Evolutionary conservation across 2,329 filamentous ascomycete species (phyloP).

Genomic region (Parastagonospora avenae): DNA sequence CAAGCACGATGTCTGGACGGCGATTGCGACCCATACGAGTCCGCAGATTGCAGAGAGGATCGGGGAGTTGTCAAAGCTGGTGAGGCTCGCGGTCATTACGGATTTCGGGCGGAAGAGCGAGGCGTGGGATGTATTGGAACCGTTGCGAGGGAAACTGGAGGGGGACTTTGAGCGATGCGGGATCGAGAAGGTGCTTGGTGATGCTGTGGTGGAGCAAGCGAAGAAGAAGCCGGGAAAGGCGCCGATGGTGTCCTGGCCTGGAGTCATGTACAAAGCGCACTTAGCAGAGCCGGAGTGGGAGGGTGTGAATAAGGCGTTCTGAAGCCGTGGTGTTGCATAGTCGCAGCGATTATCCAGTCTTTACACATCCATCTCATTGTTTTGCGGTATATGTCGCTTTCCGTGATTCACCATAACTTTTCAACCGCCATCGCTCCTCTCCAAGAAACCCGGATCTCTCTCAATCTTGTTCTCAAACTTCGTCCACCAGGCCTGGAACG

Average conservation of each 20-base stretch:
- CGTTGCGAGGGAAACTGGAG: constrained; percentile 31
- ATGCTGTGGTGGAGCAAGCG: constrained; percentile 51
- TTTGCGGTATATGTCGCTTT: too few species aligned
- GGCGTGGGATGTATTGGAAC: constrained; percentile 21
- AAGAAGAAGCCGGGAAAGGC: constrained; percentile 46
- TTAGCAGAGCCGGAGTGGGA: constrained; percentile 34
- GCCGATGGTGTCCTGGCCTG: constrained; percentile 46
- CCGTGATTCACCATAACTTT: neutral
- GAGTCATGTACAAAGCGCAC: constrained; percentile 32
- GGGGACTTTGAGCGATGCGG: constrained; percentile 38
- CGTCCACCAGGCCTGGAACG: constrained; percentile 96
- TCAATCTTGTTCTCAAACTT: constrained; percentile 92
- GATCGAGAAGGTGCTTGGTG: constrained; percentile 52
- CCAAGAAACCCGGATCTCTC: constrained; percentile 85
- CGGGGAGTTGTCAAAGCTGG: constrained; percentile 43
- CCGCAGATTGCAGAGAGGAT: constrained; percentile 53
- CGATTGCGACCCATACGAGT: constrained; percentile 53
- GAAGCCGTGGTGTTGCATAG: neutral
- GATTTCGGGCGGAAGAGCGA: constrained; percentile 46
- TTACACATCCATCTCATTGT: too few species aligned
- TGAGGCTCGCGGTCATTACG: constrained; percentile 46
- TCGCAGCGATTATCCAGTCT: too few species aligned
- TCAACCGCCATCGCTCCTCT: constrained; percentile 64
- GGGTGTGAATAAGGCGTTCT: constrained; percentile 40
- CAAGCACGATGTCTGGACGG: constrained; percentile 51